These are phyloP conservation scores for Zychaea mexicana DNA, from an alignment of 371 early-diverging fungal genomes.

Conservation along the genomic window DNA sequence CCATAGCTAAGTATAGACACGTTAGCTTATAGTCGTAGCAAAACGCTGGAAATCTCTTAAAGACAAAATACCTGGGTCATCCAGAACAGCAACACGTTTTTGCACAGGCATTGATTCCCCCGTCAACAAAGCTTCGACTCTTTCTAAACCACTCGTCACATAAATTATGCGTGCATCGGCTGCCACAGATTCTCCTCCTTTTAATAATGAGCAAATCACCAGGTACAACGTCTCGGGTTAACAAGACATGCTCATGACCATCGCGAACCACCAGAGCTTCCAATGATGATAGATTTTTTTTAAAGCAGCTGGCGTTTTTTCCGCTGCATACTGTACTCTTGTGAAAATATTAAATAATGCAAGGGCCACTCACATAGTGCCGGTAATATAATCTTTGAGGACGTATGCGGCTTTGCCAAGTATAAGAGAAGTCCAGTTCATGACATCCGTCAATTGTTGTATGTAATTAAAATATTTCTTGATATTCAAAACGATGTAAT, in stretches of 20 bases:
- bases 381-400: constrained; percentile 71
- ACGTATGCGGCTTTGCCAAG: no score
- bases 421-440: no score
- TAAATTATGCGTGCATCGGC: constrained; percentile 91
- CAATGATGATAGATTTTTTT: constrained; percentile 74
- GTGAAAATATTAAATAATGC: constrained; percentile 82
- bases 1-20: no score
- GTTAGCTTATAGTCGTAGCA: constrained; percentile 29
- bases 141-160: constrained; percentile 80
- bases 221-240: constrained; percentile 81
- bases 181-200: constrained; percentile 87
- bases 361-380: constrained; percentile 71
- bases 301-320: constrained; percentile 88
- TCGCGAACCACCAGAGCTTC: constrained; percentile 79
- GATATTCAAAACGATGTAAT: no score
- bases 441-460: no score
- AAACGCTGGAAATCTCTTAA: no score
- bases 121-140: constrained; percentile 86
- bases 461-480: no score
- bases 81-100: constrained; percentile 35
- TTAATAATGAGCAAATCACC: constrained; percentile 90
- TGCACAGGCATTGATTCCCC: constrained; percentile 77
- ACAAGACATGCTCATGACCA: constrained; percentile 68
- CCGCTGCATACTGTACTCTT: constrained; percentile 89
- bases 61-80: not conserved